A percentile compares a stretch with the other conserved stretches of the same genome.
These are phyloP conservation scores for Phytophthora hybrid DNA, from an alignment of 352 stramenopile species.

Conservation along the genomic window DNA sequence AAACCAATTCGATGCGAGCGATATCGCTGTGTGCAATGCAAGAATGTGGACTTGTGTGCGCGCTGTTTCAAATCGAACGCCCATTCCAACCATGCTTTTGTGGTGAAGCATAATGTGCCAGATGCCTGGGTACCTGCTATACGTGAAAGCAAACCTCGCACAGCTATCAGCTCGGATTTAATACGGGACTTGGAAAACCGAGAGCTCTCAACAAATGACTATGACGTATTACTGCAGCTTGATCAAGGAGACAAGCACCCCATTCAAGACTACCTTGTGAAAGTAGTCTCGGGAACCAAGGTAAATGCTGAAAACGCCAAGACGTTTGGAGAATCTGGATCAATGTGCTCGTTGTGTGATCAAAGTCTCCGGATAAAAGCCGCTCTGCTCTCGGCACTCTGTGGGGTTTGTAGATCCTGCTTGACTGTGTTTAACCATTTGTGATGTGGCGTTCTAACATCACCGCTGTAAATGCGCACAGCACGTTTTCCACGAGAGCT, in stretches of 20 bases:
- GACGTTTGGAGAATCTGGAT: conserved; percentile 49
- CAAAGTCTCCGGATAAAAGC: conserved; percentile 74
- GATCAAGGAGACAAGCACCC: conserved; percentile 64
- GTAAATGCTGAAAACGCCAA: conserved; percentile 58
- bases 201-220: conserved; percentile 88
- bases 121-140: conserved; percentile 71
- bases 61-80: conserved; percentile 79
- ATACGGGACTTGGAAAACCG: conserved; percentile 72
- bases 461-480: conserved; percentile 21
- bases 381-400: conserved; percentile 57
- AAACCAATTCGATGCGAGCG: conserved; percentile 83
- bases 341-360: conserved; percentile 59
- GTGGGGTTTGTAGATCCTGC: conserved; percentile 49
- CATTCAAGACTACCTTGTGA: conserved; percentile 82
- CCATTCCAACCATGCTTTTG: conserved; percentile 74
- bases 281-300: conserved; percentile 54
- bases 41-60: conserved; percentile 75
- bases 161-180: conserved; percentile 46
- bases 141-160: conserved; percentile 36
- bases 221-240: conserved; percentile 78
- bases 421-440: not conserved
- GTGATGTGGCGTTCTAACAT: not conserved
- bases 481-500: conserved; percentile 86
- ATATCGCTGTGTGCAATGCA: conserved; percentile 86
- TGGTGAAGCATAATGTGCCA: conserved; percentile 69